Evolutionary conservation across 2,329 filamentous ascomycete genomes (phyloP), one percentile per base, ranked within the genome.

Genomic region (Aspergillus quadricinctus): DNA sequence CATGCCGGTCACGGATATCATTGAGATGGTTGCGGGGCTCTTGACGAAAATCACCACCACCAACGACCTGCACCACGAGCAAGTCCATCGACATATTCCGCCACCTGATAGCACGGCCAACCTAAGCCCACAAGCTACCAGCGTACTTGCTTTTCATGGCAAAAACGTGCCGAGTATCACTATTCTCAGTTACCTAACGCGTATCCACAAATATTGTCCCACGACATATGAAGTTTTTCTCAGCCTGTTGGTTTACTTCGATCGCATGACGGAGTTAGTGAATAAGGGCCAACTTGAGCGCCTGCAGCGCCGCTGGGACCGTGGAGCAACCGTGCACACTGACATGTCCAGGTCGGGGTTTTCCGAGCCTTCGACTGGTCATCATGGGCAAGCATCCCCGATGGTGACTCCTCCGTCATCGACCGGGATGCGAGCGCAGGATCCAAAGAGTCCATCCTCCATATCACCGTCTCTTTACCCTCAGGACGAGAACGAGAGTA

Each of bases 171-270:
- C 94, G 1, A 94, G 89, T 69, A 99, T 99, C 67, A 96, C 92
- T 21, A 97, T 99, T 59, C 80, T 96, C 58, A 97, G 92, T 80
- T 99, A 99, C 68, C 79, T 99, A 53, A 93, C 88, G 66, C 87
- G 94, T 58, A 97, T 99, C 71, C 93, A 99, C 77, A 97, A 97
- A 77, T 99, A 99, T 76, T 99, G 94, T 69, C 94, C 94, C 0
- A 97, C 94, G 5, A 97, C 94, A 0, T 99, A 96, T 71, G 94
- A 99, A 75, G 94, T 99, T 0, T 99, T 99, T 70, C 78, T 99
- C 58, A 97, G 92, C 70, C 77, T 99, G 67, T 78, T 99, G 54
- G 92, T 99, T 31, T 99, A 97, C 75, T 99, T 99, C 75, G 94
- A 99, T 72, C 89, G 94, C 60, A 99, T 99, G 94, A 97, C 93